Conservation (phyloP, 2,329 filamentous ascomycete genomes). For the Claviceps fusiformis region DNA sequence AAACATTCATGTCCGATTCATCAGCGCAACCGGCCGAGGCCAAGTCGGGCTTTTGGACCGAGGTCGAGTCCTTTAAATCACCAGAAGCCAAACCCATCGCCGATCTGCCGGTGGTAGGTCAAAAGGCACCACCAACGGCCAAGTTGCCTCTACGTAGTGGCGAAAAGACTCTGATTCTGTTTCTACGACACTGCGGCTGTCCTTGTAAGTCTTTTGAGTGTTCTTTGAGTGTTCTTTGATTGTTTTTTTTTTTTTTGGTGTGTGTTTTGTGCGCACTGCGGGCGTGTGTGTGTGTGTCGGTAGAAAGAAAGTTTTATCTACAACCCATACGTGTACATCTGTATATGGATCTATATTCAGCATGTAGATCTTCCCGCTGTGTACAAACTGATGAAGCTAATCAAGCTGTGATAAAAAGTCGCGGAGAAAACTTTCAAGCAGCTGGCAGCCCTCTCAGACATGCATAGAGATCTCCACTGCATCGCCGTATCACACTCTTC, state of each 20-base stretch:
- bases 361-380: no score
- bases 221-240: not conserved
- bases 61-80: constrained; percentile 28
- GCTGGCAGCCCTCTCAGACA: constrained; percentile 37
- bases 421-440: constrained; percentile 52
- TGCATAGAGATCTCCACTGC: constrained; percentile 38
- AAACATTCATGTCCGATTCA: constrained; percentile 2
- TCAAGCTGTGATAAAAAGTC: constrained; percentile 32
- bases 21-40: not conserved
- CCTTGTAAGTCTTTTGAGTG: constrained; percentile 40
- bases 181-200: constrained; percentile 61
- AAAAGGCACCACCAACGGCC: constrained; percentile 39
- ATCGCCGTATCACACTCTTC: constrained; percentile 50
- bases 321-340: no score
- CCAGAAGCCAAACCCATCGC: constrained; percentile 28
- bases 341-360: no score
- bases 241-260: not conserved
- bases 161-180: constrained; percentile 49
- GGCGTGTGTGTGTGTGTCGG: no score
- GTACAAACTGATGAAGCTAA: not conserved
- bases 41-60: constrained; percentile 19
- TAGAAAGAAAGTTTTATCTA: no score
- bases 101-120: constrained; percentile 36
- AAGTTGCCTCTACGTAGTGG: constrained; percentile 37
- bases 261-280: no score